These are phyloP conservation scores for Pinus tabuliformis DNA, from an alignment of 75 land plant genomes.

Conservation along the genomic window DNA sequence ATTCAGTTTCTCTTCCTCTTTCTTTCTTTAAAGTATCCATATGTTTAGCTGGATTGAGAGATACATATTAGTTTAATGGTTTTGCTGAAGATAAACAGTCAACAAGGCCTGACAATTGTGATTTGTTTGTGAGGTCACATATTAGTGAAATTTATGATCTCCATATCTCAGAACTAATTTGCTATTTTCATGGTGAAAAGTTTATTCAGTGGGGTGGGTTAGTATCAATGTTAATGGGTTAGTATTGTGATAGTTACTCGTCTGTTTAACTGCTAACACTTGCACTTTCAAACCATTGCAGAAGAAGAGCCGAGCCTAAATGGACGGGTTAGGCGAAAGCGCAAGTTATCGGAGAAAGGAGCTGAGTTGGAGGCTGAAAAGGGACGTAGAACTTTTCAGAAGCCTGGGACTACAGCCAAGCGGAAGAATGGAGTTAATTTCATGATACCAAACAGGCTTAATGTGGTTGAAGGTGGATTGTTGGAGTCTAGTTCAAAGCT, in stretches of 20 bases:
- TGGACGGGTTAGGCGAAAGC: conserved; percentile 59
- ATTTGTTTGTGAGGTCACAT: neutral
- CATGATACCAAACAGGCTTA: neutral
- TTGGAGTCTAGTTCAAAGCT: neutral
- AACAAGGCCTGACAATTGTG: neutral
- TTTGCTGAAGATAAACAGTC: neutral
- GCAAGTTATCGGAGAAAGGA: conserved; percentile 83
- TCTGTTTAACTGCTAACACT: neutral
- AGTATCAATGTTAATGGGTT: neutral
- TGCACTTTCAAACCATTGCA: conserved; percentile 18
- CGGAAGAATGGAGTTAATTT: neutral
- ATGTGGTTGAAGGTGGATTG: conserved; percentile 1
- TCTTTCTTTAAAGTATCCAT: neutral
- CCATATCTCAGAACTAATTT: neutral
- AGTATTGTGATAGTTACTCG: neutral
- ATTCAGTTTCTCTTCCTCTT: too few relatives aligned
- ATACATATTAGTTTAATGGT: neutral
- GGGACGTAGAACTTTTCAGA: conserved; percentile 46
- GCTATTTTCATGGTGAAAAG: neutral
- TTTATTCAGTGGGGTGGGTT: neutral
- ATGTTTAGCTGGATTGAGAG: neutral
- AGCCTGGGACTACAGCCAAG: conserved; percentile 22
- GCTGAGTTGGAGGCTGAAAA: conserved; percentile 76
- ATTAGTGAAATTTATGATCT: neutral
- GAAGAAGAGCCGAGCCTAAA: conserved; percentile 46